Percentiles rank a stretch among this genome's conserved stretches.
Conservation (phyloP, 202 grass and related monocot genomes). For the Bolboschoenoplectus hybrid region DNA sequence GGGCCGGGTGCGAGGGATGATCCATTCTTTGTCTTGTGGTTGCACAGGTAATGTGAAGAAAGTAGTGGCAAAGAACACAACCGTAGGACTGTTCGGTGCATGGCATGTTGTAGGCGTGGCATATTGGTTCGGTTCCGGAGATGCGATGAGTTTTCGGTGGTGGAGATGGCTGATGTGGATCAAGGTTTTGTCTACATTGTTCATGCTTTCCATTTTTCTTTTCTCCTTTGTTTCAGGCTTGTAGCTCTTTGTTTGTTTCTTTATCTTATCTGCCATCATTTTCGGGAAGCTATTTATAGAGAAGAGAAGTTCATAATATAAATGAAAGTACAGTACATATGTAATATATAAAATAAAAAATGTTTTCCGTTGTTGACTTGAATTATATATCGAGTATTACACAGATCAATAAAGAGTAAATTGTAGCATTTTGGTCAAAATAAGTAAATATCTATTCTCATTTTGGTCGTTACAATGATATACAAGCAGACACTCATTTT, state of each 20-base stretch:
- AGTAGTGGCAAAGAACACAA: constrained; percentile 16
- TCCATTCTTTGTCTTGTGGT: background rate
- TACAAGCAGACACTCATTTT: too few relatives aligned
- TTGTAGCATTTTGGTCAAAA: too few relatives aligned
- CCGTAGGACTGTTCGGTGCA: constrained; percentile 17
- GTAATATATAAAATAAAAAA: background rate
- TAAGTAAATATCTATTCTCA: too few relatives aligned
- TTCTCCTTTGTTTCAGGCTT: background rate
- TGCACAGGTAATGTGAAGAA: constrained; percentile 35
- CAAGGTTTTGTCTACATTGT: constrained; percentile 25
- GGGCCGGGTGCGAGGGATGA: constrained; percentile 35
- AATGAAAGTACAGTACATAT: background rate
- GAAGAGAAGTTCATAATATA: background rate
- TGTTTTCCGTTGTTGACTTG: background rate
- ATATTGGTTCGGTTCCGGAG: background rate
- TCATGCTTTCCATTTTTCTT: constrained; percentile 29
- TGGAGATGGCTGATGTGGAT: constrained; percentile 42
- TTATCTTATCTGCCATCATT: background rate
- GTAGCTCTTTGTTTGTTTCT: background rate
- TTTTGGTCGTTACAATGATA: too few relatives aligned
- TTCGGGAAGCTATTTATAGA: background rate
- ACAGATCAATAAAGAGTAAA: background rate
- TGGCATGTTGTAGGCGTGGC: constrained; percentile 21
- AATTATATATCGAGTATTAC: background rate
- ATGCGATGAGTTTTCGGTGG: constrained; percentile 7